Evolutionary conservation across 148 eudicot genomes (phyloP).

Genomic region (Dysphania ambrosioides): DNA sequence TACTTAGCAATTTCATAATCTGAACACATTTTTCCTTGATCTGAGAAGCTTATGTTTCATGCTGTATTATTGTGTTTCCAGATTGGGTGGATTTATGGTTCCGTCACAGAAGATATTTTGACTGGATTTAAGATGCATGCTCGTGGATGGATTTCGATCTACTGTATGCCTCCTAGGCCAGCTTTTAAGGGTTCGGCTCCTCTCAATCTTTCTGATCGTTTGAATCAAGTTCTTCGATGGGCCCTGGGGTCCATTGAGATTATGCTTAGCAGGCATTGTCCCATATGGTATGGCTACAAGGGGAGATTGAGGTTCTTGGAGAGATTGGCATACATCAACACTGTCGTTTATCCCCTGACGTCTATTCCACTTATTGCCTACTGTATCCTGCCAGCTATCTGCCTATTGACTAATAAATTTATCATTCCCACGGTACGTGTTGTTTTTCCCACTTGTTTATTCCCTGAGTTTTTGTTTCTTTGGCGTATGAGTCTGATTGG

Average conservation of each 20-base stretch:
- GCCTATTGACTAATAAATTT: slow-evolving; percentile 60
- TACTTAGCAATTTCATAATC: background rate
- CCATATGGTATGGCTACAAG: slow-evolving; percentile 71
- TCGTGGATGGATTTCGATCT: slow-evolving; percentile 66
- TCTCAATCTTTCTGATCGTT: slow-evolving; percentile 75
- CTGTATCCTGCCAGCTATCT: slow-evolving; percentile 63
- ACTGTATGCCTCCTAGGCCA: slow-evolving; percentile 69
- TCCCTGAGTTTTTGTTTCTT: background rate
- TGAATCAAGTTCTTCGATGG: slow-evolving; percentile 77
- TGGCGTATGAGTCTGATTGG: background rate
- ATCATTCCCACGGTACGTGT: slow-evolving; percentile 40
- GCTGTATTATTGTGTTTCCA: slow-evolving; percentile 19
- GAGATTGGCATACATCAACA: slow-evolving; percentile 68
- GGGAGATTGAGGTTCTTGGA: slow-evolving; percentile 56
- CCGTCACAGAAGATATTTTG: slow-evolving; percentile 72
- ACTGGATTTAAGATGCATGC: slow-evolving; percentile 79
- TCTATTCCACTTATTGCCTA: slow-evolving; percentile 65
- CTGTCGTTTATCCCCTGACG: slow-evolving; percentile 68
- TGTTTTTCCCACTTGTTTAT: background rate
- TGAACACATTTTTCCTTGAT: background rate
- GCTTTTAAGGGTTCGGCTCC: slow-evolving; percentile 81
- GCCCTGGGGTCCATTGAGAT: slow-evolving; percentile 73
- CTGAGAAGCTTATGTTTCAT: background rate
- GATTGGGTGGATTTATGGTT: slow-evolving; percentile 83
- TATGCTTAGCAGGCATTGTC: slow-evolving; percentile 69